phyloP scores from a whole-genome alignment of 2,329 filamentous ascomycete species.

The Neoascochyta sp. region DNA sequence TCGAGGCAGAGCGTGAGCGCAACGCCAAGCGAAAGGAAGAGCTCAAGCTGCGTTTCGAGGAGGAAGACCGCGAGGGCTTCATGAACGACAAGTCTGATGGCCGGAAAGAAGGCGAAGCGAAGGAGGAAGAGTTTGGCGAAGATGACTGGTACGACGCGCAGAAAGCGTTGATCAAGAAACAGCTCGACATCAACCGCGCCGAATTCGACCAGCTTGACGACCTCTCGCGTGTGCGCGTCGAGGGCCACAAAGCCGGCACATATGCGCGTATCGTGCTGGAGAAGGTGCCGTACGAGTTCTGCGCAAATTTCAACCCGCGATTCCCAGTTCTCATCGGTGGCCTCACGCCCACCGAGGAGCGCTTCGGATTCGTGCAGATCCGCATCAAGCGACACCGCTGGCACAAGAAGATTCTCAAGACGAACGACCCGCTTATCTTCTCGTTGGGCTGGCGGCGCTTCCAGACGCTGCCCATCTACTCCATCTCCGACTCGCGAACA shows the following conservation, averaged over 20 bases:
- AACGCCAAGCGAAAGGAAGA: constrained; percentile 94
- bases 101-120: constrained; percentile 62
- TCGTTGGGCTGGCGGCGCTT: constrained; percentile 95
- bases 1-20: constrained; percentile 85
- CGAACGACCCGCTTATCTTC: constrained; percentile 94
- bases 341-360: constrained; percentile 87
- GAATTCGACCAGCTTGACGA: constrained; percentile 89
- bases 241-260: constrained; percentile 86
- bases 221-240: constrained; percentile 73
- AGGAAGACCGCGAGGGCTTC: constrained; percentile 96
- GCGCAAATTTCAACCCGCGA: constrained; percentile 72
- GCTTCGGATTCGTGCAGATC: constrained; percentile 92
- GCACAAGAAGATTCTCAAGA: constrained; percentile 99
- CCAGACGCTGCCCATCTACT: constrained; percentile 89
- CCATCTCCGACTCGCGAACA: constrained; percentile 87
- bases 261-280: constrained; percentile 91
- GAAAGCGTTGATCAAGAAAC: constrained; percentile 91
- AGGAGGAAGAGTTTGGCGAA: constrained; percentile 77
- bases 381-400: constrained; percentile 96
- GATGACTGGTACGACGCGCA: constrained; percentile 99
- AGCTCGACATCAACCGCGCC: constrained; percentile 91
- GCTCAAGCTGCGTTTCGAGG: constrained; percentile 88
- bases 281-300: constrained; percentile 86
- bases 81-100: constrained; percentile 82
- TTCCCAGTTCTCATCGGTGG: constrained; percentile 87